Percentiles rank a stretch among this genome's conserved stretches.
These are phyloP conservation scores for Solanum neorickii DNA, from an alignment of 257 asterid species.

Conservation along the genomic window DNA sequence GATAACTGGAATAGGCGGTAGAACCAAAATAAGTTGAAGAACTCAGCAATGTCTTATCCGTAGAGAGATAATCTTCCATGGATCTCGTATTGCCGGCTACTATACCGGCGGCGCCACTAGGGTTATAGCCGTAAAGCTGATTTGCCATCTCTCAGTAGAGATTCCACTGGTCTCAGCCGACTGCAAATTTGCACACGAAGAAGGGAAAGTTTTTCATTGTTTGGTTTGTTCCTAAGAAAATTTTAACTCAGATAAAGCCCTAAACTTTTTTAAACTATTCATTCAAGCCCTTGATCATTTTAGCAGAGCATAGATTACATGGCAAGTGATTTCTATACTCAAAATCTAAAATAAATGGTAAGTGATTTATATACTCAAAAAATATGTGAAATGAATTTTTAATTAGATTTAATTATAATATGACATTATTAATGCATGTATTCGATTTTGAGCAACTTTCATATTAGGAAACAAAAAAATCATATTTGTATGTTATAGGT, in stretches of 20 bases:
- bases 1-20: slow-evolving; percentile 21
- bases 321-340: too few relatives aligned
- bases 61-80: slow-evolving; percentile 28
- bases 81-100: slow-evolving; percentile 39
- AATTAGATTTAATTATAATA: background rate
- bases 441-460: too few relatives aligned
- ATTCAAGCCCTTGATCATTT: background rate
- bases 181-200: background rate
- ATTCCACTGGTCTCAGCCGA: background rate
- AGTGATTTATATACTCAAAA: too few relatives aligned
- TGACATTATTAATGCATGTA: background rate
- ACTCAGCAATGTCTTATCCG: slow-evolving; percentile 36
- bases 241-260: background rate
- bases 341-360: too few relatives aligned
- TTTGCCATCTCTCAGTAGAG: slow-evolving; percentile 34
- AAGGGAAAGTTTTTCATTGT: background rate
- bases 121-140: slow-evolving; percentile 43
- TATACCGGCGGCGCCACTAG: slow-evolving; percentile 27
- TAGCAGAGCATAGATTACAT: background rate
- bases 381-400: background rate
- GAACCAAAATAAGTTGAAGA: slow-evolving; percentile 45
- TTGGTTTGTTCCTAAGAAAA: background rate
- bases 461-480: too few relatives aligned
- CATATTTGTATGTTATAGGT: too few relatives aligned
- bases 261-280: background rate